Base-by-base conservation (phyloP, 352 stramenopile species). In the Phytophthora foliorum region DNA sequence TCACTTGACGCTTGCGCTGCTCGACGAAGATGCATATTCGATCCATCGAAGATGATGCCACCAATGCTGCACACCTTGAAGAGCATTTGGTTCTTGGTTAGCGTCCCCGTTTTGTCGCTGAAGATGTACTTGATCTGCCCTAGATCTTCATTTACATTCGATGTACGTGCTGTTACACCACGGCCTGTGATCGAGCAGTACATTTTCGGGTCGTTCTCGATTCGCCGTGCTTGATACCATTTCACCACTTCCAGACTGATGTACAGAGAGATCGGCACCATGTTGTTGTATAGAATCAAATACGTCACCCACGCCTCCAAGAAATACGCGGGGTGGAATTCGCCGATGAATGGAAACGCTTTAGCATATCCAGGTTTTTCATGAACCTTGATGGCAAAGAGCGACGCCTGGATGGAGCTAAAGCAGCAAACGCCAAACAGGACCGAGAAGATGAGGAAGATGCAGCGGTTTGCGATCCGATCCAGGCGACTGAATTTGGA, bases 61-160 rank as follows among this genome's bases (percentile, higher is more conserved):
- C 86, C 90, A 27, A 99, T 95, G 34, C 86, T 94, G 65, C 95
- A 98, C 10, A 94, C 82, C 63, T 97, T 96, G 69, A 99, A 98
- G 21, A 99, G 80, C 98, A 99, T 99, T 56, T 99, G 91, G 69
- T 99, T 99, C 55, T 97, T 97, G 2, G 98, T 99, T 17, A 99
- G 76, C 4, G 98, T 99, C 8, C 98, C 98, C 1, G 98, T 99
- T 74, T 99, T 99, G 74, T 99, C 98, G 17, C 88, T 99, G 77
- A 99, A 99, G 13, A 99, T 96, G 77, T 99, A 99, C 63, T 99
- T 95, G 67, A 99, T 98, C 81, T 99, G 93, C 0, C 97, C 98
- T 2, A 99, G 77, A 54, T 99, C 93, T 80, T 98, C 96, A 39
- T 98, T 98, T 48, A 99, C 91, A 52, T 98, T 97, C 16, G 93